Conservation (phyloP, 2,329 filamentous ascomycete species). For the Diaporthe sp. region DNA sequence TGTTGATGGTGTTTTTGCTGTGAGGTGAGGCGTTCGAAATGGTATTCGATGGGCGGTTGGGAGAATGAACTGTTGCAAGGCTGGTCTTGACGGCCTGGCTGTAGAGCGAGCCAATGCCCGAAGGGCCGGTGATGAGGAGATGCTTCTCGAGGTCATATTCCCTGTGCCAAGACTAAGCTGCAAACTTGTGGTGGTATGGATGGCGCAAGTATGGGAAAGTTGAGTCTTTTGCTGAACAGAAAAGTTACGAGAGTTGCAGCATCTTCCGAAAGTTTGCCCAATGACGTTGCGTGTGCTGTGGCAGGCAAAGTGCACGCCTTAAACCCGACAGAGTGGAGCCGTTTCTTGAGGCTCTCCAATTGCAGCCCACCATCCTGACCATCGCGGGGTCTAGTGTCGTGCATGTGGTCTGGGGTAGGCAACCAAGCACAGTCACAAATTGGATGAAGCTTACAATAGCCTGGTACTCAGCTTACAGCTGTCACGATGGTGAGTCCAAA, state of each 20-base stretch:
- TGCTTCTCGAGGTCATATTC: conserved; percentile 25
- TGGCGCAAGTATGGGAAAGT: not conserved
- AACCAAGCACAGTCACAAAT: not conserved
- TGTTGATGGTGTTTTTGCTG: conserved; percentile 33
- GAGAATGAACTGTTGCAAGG: not conserved
- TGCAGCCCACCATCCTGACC: not conserved
- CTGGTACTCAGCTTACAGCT: not conserved
- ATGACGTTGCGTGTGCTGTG: conserved; percentile 11
- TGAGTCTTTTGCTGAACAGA: not conserved
- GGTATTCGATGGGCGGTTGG: not conserved
- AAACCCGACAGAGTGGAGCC: conserved; percentile 18
- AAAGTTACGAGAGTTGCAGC: not conserved
- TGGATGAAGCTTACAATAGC: not conserved
- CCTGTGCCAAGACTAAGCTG: not conserved
- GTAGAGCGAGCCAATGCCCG: not conserved
- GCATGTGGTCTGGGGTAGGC: conserved; percentile 20
- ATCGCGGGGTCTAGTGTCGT: conserved; percentile 10
- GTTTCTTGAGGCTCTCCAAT: not conserved
- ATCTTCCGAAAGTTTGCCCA: not conserved
- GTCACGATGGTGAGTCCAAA: not conserved
- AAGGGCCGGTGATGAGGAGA: conserved; percentile 1
- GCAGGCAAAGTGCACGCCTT: not conserved
- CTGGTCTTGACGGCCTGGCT: not conserved
- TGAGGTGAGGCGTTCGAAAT: not conserved
- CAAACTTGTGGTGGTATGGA: not conserved